Evolutionary conservation across 352 stramenopile species (phyloP), one percentile per base, ranked within the genome.

Genomic region (Peronospora destructor): DNA sequence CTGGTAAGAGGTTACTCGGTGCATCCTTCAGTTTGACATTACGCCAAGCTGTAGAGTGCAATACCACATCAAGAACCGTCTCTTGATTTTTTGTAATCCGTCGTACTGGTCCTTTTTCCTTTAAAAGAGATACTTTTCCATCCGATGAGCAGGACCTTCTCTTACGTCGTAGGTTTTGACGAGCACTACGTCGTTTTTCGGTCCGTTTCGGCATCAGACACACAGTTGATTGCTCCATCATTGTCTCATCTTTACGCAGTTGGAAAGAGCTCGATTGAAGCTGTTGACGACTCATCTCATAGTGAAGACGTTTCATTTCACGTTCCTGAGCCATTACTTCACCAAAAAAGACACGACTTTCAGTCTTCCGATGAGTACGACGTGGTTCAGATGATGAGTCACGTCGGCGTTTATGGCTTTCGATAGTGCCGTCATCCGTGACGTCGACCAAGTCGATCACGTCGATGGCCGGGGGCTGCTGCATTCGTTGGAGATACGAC

Each of bases 41-140:
- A 16, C 78, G 70, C 78, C 78, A 89, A 12, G 73, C 67, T 0
- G 78, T 89, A 14, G 78, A 81, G 50, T 87, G 78, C 35, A 80
- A 44, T 19, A 71, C 51, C 7, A 58, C 59, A 39, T 69, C 59
- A 8, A 76, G 57, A 16, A 84, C 62, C 2, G 64, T 68, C 45
- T 84, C 71, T 14, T 64, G 53, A 34, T 69, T 51, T 2, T 44
- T 59, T 2, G 46, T 50, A 36, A 79, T 73, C 11, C 51, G 56
- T 7, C 53, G 54, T 32, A 13, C 1, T 11, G 7, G 7, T 12
- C 7, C 28, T 1, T 12, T 2, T 32, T 32, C 28, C 28, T 32
- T 11, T 12, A 32, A 1, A 2, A 32, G 7, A 3, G 28, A 12
- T 12, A 11, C 6, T 0, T 56, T 65, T 3, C 58, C 67, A 13